Base-by-base conservation (phyloP, 345 rosid species). In the Pugionium dolabratum region DNA sequence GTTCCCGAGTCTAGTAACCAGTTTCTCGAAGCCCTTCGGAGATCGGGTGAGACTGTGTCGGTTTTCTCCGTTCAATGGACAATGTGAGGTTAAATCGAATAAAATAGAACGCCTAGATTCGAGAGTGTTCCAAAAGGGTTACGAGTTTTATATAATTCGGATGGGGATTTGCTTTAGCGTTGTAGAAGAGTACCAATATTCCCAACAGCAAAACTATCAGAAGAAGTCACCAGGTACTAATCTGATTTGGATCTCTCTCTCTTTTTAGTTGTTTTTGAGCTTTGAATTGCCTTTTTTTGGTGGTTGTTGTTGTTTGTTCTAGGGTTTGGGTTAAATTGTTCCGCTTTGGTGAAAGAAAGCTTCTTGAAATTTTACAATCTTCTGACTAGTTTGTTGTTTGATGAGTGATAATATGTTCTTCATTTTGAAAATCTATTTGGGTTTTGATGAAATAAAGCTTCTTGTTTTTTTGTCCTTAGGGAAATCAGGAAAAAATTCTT, bases 131-230 rank as follows among this genome's bases (percentile, higher is more conserved):
- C 7, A 18, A 33, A 59, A 11, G n/a, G 3, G 51, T 18, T 18
- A 8, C 8, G 28, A 40, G 28, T 65, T 53, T 32, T 37, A 7
- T 4, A 37, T 18, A 18, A 18, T 18, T 78, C 60, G 54, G 4
- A 79, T 79, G 83, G 83, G 83, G 73, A 56, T 73, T 70, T 79
- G 78, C 67, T 66, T 73, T 34, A 79, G 83, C 67, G 55, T 31
- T 45, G 74, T 76, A 44, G 66, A 64, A n/a, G 67, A 76, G 48
- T 69, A 26, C 35, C 57, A 61, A 46, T 73, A 26, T 35, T 66
- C 56, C 26, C 72, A 70, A 40, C 70, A 49, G 2, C 48, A 69
- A 39, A 60, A 62, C 7, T 61, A n/a, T 36, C 69, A 64, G 26
- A 68, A 72, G 55, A 54, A 65, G 27, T 2, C 54, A 8, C 1